Percentiles rank a stretch among this genome's conserved stretches.
Conservation (phyloP, 2,329 filamentous ascomycete genomes). For the Neospermospora avenae region DNA sequence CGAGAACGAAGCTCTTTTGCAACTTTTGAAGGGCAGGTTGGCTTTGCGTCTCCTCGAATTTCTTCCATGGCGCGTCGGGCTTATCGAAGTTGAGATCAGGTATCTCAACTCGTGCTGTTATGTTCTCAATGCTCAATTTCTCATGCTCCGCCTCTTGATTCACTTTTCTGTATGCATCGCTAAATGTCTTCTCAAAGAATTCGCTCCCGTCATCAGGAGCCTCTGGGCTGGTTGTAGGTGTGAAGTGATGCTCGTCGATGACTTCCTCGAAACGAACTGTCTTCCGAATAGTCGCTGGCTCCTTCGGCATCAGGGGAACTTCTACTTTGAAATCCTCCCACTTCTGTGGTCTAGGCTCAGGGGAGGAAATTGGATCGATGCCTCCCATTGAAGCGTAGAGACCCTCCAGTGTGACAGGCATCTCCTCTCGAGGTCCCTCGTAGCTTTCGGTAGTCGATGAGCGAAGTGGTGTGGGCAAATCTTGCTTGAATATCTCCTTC, state of each 20-base stretch:
- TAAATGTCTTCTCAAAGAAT: slow-evolving; percentile 31
- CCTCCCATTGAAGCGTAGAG: slow-evolving; percentile 40
- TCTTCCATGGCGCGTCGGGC: slow-evolving; percentile 46
- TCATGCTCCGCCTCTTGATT: slow-evolving; percentile 32
- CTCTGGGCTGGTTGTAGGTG: slow-evolving; percentile 3
- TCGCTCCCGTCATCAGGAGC: slow-evolving; percentile 14
- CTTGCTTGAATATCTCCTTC: slow-evolving; percentile 30
- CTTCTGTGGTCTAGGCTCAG: slow-evolving; percentile 12
- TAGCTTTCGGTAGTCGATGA: background rate
- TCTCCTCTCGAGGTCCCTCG: slow-evolving; percentile 38
- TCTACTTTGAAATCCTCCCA: slow-evolving; percentile 31
- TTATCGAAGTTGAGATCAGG: slow-evolving; percentile 44
- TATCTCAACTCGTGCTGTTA: slow-evolving; percentile 46
- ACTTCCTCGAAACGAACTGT: slow-evolving; percentile 30
- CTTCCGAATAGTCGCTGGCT: slow-evolving; percentile 15
- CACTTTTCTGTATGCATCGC: slow-evolving; percentile 18
- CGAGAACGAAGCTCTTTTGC: slow-evolving; percentile 30
- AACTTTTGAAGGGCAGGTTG: slow-evolving; percentile 31
- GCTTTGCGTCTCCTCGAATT: slow-evolving; percentile 13
- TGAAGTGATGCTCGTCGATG: slow-evolving; percentile 25
- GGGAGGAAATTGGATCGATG: slow-evolving; percentile 12
- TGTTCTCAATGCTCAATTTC: slow-evolving; percentile 30
- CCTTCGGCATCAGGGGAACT: slow-evolving; percentile 29
- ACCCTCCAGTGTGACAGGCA: slow-evolving; percentile 64
- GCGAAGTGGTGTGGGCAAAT: slow-evolving; percentile 26